Evolutionary conservation across 208 protist genomes (phyloP), one percentile per base, ranked within the genome.

Genomic region (Crithidia thermophila): DNA sequence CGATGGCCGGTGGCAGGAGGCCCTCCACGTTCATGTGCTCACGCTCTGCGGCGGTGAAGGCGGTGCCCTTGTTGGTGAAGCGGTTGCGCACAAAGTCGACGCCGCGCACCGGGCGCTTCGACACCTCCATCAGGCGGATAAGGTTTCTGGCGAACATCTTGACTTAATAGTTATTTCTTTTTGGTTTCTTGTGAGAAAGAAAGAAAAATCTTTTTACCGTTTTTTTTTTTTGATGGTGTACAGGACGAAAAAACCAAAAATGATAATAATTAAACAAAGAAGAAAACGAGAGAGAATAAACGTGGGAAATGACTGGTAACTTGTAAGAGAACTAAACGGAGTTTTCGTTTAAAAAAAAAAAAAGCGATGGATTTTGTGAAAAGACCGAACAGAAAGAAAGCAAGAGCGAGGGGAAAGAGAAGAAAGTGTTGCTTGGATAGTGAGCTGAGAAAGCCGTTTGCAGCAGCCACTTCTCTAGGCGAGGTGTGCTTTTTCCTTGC

Each of bases 81-180:
- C 84, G 87, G 77, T 90, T 89, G 31, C 80, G 81, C 8, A 87
- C 31, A 55, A 84, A 89, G 59, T 90, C 84, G 20, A 90, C 71
- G 11, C 87, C 84, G 40, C 84, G 84, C 27, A 72, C 65, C 1
- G 56, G 64, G 14, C 71, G 68, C 40, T 87, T 77, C 55, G 83
- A 79, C 62, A 82, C 67, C 31, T 69, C 30, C 8, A 55, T 36
- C 25, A 68, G 61, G 23, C 72, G 67, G 27, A 77, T 36, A 8
- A 70, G n/a, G n/a, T 75, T 74, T 40, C 51, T 57, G 39, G 58
- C 34, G 56, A 81, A 53, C 81, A 82, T 81, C 0, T 33, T 55
- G n/a, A 36, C n/a, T n/a, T n/a, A n/a, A n/a, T n/a, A n/a, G n/a
- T n/a, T n/a, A n/a, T n/a, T n/a, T n/a, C n/a, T n/a, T n/a, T n/a